These are phyloP conservation scores for Lasiodiplodia sp. DNA, from an alignment of 2,329 filamentous ascomycete genomes.

Conservation along the genomic window DNA sequence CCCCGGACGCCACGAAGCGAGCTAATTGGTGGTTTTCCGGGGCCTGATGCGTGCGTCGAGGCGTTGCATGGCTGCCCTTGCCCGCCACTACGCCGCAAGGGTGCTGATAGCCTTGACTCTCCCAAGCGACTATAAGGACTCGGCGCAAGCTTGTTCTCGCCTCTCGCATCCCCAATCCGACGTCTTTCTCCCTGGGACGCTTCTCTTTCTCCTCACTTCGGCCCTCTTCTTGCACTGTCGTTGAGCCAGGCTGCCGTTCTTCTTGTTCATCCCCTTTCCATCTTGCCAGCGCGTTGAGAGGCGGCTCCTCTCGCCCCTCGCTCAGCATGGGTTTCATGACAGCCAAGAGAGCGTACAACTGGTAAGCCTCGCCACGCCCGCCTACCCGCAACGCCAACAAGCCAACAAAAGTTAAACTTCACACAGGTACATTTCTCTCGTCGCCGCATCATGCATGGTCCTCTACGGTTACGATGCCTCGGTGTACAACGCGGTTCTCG, in stretches of 20 bases:
- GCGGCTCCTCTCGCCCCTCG: background rate
- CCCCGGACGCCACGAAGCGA: slow-evolving; percentile 2
- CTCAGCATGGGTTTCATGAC: slow-evolving; percentile 31
- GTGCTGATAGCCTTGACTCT: slow-evolving; percentile 11
- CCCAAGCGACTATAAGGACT: slow-evolving; percentile 25
- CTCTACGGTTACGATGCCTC: slow-evolving; percentile 78
- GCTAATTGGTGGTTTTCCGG: slow-evolving; percentile 19
- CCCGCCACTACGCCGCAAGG: slow-evolving; percentile 18
- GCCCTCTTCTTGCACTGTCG: background rate
- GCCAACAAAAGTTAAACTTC: slow-evolving; percentile 29
- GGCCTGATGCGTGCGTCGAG: slow-evolving; percentile 20
- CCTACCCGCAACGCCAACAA: background rate
- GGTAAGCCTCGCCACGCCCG: slow-evolving; percentile 40
- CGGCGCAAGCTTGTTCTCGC: slow-evolving; percentile 22
- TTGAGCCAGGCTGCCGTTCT: background rate
- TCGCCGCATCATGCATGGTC: slow-evolving; percentile 77
- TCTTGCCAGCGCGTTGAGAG: background rate
- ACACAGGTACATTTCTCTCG: slow-evolving; percentile 70
- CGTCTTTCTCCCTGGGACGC: background rate
- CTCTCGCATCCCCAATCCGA: background rate
- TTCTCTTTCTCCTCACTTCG: background rate
- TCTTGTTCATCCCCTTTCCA: background rate
- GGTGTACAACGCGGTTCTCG: slow-evolving; percentile 76
- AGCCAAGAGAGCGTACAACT: slow-evolving; percentile 55
- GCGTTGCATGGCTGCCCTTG: slow-evolving; percentile 5